Base-by-base conservation (phyloP, 2,329 filamentous ascomycete species). In the Cladobotryum mycophilum region DNA sequence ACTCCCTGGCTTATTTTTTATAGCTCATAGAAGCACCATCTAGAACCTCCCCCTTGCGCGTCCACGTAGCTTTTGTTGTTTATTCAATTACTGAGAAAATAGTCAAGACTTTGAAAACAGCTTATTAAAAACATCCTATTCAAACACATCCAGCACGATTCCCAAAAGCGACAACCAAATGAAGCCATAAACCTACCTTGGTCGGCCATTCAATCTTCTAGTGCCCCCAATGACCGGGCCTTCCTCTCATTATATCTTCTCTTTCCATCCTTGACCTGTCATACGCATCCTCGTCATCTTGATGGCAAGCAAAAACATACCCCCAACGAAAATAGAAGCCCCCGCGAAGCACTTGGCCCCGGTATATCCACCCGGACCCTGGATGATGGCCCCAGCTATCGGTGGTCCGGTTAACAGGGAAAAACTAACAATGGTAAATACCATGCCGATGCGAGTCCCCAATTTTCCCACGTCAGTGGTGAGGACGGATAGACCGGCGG, bases 391-490 rank as follows among this genome's bases (percentile, higher is more conserved):
- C 0, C 77, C 78, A 0, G 72, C 72, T 20, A 80, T 73, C 0
- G 77, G 77, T 14, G 76, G 73, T 0, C 77, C 78, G 1, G 71
- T 75, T 34, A 81, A 63, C n/a, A 72, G 70, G 2, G 76, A 74
- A 44, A 80, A 76, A 54, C 76, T 78, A 53, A 74, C 73, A 45
- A 80, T 73, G 0, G 75, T 79, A 42, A 82, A 81, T 1, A 74
- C 68, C 79, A 82, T 81, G 43, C 79, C 80, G 62, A 82, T 78
- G 8, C 79, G 65, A 2, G 76, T 73, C 1, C 79, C 79, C 15
- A 75, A 68, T 62, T 76, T 79, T 7, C 68, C 60, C 53, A 76
- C 64, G 59, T 82, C 78, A 5, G 68, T 69, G 2, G 76, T 80
- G 51, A 82, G 65, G 40, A 76, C 77, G 45, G 75, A 77, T 40